These are phyloP conservation scores for Larix sibirica DNA, from an alignment of 83 land plant species.

Conservation along the genomic window DNA sequence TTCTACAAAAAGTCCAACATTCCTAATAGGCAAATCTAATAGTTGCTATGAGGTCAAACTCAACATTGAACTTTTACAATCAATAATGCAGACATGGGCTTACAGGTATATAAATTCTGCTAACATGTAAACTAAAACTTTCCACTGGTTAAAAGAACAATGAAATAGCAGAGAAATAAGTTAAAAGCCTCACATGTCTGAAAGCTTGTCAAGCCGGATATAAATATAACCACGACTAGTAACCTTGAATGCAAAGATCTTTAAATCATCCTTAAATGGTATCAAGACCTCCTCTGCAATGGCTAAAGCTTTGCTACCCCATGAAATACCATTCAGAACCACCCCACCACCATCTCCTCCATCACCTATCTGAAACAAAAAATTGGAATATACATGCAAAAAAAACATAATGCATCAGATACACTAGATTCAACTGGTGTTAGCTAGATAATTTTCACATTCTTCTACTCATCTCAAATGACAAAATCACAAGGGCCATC, in stretches of 20 bases:
- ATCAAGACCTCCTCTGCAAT: constrained; percentile 47
- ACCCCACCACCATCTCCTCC: constrained; percentile 86
- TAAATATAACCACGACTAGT: constrained; percentile 61
- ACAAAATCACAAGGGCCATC: not conserved
- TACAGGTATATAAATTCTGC: not conserved
- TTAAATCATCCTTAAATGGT: constrained; percentile 32
- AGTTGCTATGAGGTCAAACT: not conserved
- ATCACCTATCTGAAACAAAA: constrained; percentile 32
- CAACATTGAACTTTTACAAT: not conserved
- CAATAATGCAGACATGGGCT: not conserved
- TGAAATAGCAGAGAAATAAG: not conserved
- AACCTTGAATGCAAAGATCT: constrained; percentile 61
- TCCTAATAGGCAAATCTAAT: not conserved
- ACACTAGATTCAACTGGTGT: not conserved
- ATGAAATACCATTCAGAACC: constrained; percentile 46
- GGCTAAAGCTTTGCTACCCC: constrained; percentile 59
- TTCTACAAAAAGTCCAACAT: not conserved
- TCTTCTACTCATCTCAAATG: not conserved
- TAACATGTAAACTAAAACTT: not conserved
- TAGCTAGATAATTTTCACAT: not conserved
- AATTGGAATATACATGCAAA: not conserved
- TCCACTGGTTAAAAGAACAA: not conserved
- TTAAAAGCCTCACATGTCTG: constrained; percentile 42
- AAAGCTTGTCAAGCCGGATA: constrained; percentile 70
- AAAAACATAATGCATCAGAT: not conserved